phyloP scores from a whole-genome alignment of 1,284 basidiomycete species.

The Pterulicium gracile region DNA sequence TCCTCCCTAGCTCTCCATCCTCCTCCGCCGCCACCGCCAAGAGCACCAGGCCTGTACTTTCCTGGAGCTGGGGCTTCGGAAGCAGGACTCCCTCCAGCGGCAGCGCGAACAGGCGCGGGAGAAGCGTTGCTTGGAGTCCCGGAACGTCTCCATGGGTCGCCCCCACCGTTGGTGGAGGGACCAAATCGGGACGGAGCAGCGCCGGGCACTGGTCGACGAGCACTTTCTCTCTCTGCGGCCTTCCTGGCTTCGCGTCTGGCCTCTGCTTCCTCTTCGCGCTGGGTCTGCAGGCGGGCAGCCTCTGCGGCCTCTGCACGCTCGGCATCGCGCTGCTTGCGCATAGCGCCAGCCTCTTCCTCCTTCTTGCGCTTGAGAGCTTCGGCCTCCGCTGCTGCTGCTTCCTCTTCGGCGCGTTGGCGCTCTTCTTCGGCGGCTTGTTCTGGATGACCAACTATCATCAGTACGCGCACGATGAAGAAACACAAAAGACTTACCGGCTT shows the following conservation, averaged over 20 bases:
- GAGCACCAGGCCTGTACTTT: conserved; percentile 37
- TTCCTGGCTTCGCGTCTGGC: conserved; percentile 31
- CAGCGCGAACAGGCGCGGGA: conserved; percentile 20
- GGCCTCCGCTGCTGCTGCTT: conserved; percentile 32
- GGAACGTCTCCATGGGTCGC: conserved; percentile 28
- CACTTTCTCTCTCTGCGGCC: conserved; percentile 19
- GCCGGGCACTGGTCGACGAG: conserved; percentile 17
- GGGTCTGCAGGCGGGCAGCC: conserved; percentile 46
- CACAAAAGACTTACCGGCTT: conserved; percentile 34
- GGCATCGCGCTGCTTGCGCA: conserved; percentile 52
- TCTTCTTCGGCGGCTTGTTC: conserved; percentile 48
- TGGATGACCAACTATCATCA: conserved; percentile 16
- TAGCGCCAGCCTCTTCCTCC: conserved; percentile 43
- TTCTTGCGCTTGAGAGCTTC: conserved; percentile 48
- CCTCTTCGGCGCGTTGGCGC: conserved; percentile 37
- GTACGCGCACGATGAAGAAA: conserved; percentile 4
- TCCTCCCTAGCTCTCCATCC: conserved; percentile 50
- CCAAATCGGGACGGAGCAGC: conserved; percentile 13
- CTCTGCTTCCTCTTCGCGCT: conserved; percentile 76
- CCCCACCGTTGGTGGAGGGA: conserved; percentile 15
- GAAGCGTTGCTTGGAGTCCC: conserved; percentile 22
- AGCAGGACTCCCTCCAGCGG: conserved; percentile 37
- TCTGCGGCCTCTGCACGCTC: conserved; percentile 57
- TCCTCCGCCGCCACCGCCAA: conserved; percentile 23
- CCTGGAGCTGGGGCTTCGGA: conserved; percentile 20